These are phyloP conservation scores for Chionographis japonica DNA, from an alignment of 106 monocot genomes.

Conservation along the genomic window DNA sequence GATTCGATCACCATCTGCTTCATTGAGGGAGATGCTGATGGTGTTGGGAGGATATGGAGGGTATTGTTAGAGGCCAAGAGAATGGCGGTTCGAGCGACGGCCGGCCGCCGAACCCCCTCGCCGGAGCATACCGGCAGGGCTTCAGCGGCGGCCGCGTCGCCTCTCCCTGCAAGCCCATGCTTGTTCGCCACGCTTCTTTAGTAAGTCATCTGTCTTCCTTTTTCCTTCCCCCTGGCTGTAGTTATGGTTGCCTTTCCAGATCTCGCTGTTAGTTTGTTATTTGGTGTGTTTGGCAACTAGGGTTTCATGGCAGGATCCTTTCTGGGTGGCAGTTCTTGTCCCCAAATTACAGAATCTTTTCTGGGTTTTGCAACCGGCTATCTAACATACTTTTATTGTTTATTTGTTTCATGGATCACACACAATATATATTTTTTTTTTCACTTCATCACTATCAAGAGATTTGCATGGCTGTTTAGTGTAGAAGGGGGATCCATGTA, in stretches of 20 bases:
- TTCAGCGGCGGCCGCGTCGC: constrained; percentile 10
- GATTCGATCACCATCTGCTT: too few species aligned
- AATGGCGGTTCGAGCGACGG: constrained; percentile 36
- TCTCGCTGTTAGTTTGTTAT: not conserved
- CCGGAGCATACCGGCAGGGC: constrained; percentile 12
- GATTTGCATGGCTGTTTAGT: too few species aligned
- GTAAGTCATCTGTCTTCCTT: constrained; percentile 6
- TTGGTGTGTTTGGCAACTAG: too few species aligned
- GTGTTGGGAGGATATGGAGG: constrained; percentile 25
- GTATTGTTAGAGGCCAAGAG: constrained; percentile 15
- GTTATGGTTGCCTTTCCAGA: not conserved
- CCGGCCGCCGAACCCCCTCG: constrained; percentile 43
- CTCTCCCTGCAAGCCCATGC: constrained; percentile 10
- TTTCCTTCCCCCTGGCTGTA: not conserved
- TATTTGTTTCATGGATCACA: too few species aligned
- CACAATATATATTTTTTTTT: too few species aligned
- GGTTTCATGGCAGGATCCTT: too few species aligned
- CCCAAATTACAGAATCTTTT: too few species aligned
- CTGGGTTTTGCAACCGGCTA: too few species aligned
- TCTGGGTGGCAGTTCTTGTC: too few species aligned
- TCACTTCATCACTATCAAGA: too few species aligned
- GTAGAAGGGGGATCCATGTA: too few species aligned
- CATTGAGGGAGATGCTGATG: constrained; percentile 1
- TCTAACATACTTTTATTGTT: too few species aligned
- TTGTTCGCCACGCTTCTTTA: constrained; percentile 16